phyloP scores from a whole-genome alignment of 2,329 filamentous ascomycete species.

The Neofusicoccum parvum region DNA sequence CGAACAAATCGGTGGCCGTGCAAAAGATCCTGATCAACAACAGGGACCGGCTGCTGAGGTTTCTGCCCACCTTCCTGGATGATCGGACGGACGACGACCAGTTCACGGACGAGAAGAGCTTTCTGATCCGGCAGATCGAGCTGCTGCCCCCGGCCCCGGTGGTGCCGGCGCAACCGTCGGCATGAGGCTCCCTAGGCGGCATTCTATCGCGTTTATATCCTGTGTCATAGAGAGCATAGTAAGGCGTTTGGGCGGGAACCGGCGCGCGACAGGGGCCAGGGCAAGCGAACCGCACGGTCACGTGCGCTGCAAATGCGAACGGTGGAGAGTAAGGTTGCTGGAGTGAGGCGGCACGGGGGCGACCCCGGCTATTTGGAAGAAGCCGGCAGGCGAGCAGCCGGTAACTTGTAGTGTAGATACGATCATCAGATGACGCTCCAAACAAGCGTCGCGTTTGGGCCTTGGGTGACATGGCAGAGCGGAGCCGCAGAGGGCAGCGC shows the following conservation, averaged over 20 bases:
- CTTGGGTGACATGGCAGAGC: constrained; percentile 12
- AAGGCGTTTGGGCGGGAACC: constrained; percentile 2
- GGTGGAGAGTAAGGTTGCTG: background rate
- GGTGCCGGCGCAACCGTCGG: constrained; percentile 20
- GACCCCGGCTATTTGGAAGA: constrained; percentile 14
- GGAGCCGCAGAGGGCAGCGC: constrained; percentile 11
- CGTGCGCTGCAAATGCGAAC: background rate
- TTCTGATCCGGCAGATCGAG: constrained; percentile 91
- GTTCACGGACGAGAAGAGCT: constrained; percentile 97
- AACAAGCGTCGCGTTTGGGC: constrained; percentile 15
- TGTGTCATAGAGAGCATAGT: constrained; percentile 1
- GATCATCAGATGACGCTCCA: constrained; percentile 18
- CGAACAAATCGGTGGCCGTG: constrained; percentile 94
- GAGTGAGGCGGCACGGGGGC: constrained; percentile 8
- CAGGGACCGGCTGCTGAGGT: constrained; percentile 83
- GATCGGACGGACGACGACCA: constrained; percentile 97
- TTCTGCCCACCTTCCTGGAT: constrained; percentile 88
- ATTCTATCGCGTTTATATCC: constrained; percentile 3
- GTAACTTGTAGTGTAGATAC: constrained; percentile 4
- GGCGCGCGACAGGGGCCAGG: constrained; percentile 2
- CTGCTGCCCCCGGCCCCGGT: constrained; percentile 39
- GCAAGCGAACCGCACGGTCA: background rate
- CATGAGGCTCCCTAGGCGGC: background rate
- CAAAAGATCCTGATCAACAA: constrained; percentile 97
- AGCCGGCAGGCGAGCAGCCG: background rate